Base-by-base conservation (phyloP, 139 green algal species). In the Chlorella sp. region DNA sequence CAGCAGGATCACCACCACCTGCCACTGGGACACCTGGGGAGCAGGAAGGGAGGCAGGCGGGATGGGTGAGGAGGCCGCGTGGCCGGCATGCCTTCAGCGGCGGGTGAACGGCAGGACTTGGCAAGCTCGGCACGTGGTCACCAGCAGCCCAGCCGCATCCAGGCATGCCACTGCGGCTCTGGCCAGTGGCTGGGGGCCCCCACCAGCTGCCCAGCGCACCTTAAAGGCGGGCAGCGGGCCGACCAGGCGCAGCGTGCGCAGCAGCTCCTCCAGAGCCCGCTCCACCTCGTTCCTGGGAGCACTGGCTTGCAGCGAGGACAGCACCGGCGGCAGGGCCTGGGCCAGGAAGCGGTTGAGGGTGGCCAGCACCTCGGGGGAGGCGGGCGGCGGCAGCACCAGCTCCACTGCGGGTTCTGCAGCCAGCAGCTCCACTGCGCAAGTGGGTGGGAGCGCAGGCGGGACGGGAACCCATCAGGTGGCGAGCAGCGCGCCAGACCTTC, bases 161-260 rank as follows among this genome's bases (percentile, higher is more conserved):
- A 32, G 34, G 14, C 65, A 20, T 26, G 28, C n/a, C n/a, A n/a
- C n/a, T n/a, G n/a, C n/a, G n/a, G n/a, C n/a, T n/a, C n/a, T n/a
- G n/a, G n/a, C n/a, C n/a, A n/a, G n/a, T n/a, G n/a, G n/a, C n/a
- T n/a, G n/a, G n/a, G n/a, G n/a, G n/a, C 44, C 32, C 46, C 4
- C 22, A 22, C 1, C 41, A 2, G 34, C 32, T 16, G 34, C 41
- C 46, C 46, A 24, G 14, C 36, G 58, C 40, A 82, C 82, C 73
- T 86, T 87, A 68, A 90, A 86, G 14, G 82, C 76, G 3, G 87
- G 87, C 76, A 90, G 81, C 40, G 87, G 54, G 16, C 73, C 62
- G 14, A 64, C 54, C 38, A 90, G 13, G 69, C 70, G 65, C 20
- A 90, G 74, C 43, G 87, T 86, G 58, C 44, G 67, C 70, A 86